Evolutionary conservation across 768 basidiomycete species (phyloP).

Genomic region (Russula brevipes): DNA sequence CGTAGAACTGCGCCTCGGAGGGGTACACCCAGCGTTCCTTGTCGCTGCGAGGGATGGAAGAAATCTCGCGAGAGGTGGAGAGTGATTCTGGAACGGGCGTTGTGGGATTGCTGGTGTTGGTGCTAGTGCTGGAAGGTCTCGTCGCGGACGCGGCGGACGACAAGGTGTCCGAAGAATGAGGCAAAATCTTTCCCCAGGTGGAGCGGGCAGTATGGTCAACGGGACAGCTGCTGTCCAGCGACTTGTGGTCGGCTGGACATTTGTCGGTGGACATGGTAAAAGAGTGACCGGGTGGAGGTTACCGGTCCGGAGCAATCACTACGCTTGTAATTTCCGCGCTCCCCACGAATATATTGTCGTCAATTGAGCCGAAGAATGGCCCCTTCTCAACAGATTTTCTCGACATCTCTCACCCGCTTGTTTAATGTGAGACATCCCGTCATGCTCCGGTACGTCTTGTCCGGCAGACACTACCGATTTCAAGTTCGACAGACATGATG

Average conservation of each 20-base stretch:
- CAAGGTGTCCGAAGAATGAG: conserved; percentile 25
- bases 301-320: neutral
- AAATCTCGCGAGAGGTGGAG: conserved; percentile 71
- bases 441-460: conserved; percentile 42
- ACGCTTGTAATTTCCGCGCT: neutral
- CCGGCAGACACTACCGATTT: neutral
- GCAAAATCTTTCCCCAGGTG: conserved; percentile 27
- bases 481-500: conserved; percentile 61
- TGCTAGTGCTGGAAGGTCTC: no score
- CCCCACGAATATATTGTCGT: no score
- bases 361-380: conserved; percentile 44
- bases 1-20: conserved; percentile 96
- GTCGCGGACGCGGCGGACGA: neutral
- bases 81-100: conserved; percentile 33
- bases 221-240: conserved; percentile 29
- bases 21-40: conserved; percentile 94
- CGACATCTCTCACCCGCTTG: conserved; percentile 67
- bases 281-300: neutral
- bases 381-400: conserved; percentile 58
- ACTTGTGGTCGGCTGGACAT: conserved; percentile 21
- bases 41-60: conserved; percentile 75
- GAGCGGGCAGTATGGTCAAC: conserved; percentile 36
- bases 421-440: conserved; percentile 81
- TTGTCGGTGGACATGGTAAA: conserved; percentile 9
- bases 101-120: neutral